Evolutionary conservation across 176 grass and related monocot species (phyloP).

Genomic region (Rhynchospora tenuis): DNA sequence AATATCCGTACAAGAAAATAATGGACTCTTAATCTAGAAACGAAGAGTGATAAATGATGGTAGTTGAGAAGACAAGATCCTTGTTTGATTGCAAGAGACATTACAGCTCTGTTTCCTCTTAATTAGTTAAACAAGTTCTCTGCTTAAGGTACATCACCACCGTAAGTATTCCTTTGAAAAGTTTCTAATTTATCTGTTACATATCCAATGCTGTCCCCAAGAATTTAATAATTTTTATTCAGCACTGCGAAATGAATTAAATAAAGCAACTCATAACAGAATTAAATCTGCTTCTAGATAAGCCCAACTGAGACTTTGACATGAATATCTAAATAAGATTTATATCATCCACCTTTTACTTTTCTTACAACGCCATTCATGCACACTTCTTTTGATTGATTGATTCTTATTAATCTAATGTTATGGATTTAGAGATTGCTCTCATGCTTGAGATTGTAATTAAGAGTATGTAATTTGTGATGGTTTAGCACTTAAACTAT

Average conservation of each 20-base stretch:
- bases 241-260: not conserved
- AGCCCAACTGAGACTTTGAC: not conserved
- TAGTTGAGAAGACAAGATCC: constrained; percentile 35
- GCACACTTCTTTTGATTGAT: not conserved
- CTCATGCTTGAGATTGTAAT: constrained; percentile 1
- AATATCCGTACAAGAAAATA: not conserved
- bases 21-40: constrained; percentile 8
- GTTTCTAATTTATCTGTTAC: not conserved
- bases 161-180: not conserved
- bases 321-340: not conserved
- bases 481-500: not conserved
- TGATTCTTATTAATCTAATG: not conserved
- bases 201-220: not conserved
- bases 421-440: not conserved
- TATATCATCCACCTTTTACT: constrained; percentile 2
- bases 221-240: not conserved
- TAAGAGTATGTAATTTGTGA: not conserved
- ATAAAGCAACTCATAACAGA: not conserved
- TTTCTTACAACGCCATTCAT: not conserved
- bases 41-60: constrained; percentile 7
- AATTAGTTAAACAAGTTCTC: constrained; percentile 12
- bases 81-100: constrained; percentile 29
- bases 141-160: not conserved
- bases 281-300: not conserved
- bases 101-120: constrained; percentile 1